Conservation (phyloP, 2,329 filamentous ascomycete species). For the Colletotrichum sp. region DNA sequence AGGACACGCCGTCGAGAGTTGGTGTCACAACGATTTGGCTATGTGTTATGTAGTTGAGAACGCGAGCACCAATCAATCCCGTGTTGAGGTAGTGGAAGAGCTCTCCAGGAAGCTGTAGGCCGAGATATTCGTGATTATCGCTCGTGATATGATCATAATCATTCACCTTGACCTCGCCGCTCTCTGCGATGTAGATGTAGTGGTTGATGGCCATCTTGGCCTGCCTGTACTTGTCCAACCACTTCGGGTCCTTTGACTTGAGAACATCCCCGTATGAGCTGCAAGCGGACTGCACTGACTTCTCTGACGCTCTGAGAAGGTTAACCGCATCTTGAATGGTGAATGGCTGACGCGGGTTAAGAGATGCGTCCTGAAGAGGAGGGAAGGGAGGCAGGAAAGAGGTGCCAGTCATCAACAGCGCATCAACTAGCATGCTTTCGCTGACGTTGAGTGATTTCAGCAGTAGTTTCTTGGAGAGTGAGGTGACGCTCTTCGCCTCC, state of each 20-base stretch:
- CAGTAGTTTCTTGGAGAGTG: slow-evolving; percentile 70
- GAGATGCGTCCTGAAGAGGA: slow-evolving; percentile 66
- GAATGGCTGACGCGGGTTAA: slow-evolving; percentile 59
- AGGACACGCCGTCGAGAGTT: slow-evolving; percentile 84
- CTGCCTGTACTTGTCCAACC: slow-evolving; percentile 85
- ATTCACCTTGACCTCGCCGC: slow-evolving; percentile 78
- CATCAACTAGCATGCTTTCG: slow-evolving; percentile 81
- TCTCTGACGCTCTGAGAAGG: slow-evolving; percentile 73
- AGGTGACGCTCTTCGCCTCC: slow-evolving; percentile 67
- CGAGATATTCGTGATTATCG: slow-evolving; percentile 89
- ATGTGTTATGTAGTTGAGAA: slow-evolving; percentile 83
- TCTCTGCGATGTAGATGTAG: slow-evolving; percentile 79
- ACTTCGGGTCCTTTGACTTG: slow-evolving; percentile 72
- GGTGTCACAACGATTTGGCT: slow-evolving; percentile 79
- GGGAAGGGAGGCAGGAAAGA: slow-evolving; percentile 82
- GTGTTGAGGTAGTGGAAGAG: slow-evolving; percentile 88
- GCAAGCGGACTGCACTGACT: slow-evolving; percentile 75
- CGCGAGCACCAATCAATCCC: slow-evolving; percentile 78
- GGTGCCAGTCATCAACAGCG: slow-evolving; percentile 82
- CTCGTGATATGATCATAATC: slow-evolving; percentile 76
- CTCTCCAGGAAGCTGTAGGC: slow-evolving; percentile 88
- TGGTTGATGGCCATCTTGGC: slow-evolving; percentile 86
- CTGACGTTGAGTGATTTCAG: slow-evolving; percentile 70
- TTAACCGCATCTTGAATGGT: slow-evolving; percentile 80
- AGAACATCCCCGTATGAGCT: slow-evolving; percentile 81